Conservation (phyloP, 495 filamentous ascomycete species). For the Lasiosphaeria hispida region DNA sequence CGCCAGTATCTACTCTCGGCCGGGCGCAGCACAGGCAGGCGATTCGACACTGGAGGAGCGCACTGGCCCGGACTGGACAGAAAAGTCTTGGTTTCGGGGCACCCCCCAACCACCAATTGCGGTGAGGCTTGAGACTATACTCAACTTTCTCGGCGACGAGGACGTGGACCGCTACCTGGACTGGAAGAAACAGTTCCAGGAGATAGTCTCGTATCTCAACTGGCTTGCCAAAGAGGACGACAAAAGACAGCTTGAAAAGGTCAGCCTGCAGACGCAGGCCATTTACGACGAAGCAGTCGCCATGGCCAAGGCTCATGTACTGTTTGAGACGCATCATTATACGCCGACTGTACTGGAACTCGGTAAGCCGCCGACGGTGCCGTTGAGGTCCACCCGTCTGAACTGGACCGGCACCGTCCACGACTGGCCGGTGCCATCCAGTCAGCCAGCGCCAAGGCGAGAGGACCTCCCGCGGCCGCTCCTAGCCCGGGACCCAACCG, state of each 20-base stretch:
- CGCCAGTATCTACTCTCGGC: background rate
- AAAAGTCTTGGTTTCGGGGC: conserved; percentile 22
- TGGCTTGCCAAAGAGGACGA: conserved; percentile 25
- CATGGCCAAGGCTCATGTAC: conserved; percentile 24
- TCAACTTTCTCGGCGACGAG: conserved; percentile 34
- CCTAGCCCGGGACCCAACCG: conserved; percentile 1
- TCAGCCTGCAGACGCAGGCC: conserved; percentile 13
- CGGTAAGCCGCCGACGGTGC: conserved; percentile 4
- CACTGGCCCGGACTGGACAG: conserved; percentile 21
- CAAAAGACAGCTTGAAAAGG: conserved; percentile 16
- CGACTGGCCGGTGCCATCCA: conserved; percentile 17
- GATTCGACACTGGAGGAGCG: background rate
- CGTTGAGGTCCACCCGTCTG: conserved; percentile 22
- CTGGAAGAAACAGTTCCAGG: conserved; percentile 24
- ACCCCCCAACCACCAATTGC: conserved; percentile 24
- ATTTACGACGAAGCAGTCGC: conserved; percentile 24
- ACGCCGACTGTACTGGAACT: conserved; percentile 13
- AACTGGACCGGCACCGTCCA: conserved; percentile 15
- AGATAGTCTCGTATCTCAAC: conserved; percentile 25
- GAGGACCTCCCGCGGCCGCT: conserved; percentile 11
- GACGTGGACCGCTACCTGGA: conserved; percentile 29
- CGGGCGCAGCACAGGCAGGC: background rate
- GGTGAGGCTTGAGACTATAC: conserved; percentile 21
- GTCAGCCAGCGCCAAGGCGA: conserved; percentile 1
- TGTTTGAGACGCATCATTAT: conserved; percentile 28